phyloP scores from a whole-genome alignment of 441 rosid genomes.

The Arabidopsis lyrata region DNA sequence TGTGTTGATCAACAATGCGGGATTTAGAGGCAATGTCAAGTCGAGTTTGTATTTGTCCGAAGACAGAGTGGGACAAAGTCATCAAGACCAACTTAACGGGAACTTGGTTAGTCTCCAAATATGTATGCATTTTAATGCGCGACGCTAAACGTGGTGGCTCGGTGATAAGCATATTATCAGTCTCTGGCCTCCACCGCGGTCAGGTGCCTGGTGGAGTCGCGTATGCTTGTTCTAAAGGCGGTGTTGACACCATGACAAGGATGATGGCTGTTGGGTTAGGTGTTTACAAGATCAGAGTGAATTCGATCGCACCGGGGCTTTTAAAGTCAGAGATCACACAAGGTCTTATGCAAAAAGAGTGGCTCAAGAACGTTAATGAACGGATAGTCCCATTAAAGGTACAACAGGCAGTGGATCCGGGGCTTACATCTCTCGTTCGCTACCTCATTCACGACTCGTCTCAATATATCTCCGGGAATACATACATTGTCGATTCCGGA shows the following conservation, averaged over 20 bases:
- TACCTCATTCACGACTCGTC: slow-evolving; percentile 80
- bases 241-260: slow-evolving; percentile 62
- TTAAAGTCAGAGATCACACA: slow-evolving; percentile 76
- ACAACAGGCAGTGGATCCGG: slow-evolving; percentile 64
- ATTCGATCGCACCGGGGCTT: slow-evolving; percentile 75
- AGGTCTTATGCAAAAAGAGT: slow-evolving; percentile 60
- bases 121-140: slow-evolving; percentile 63
- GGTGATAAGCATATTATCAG: slow-evolving; percentile 71
- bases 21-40: slow-evolving; percentile 55
- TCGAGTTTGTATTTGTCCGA: slow-evolving; percentile 59
- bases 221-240: slow-evolving; percentile 71
- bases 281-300: slow-evolving; percentile 70
- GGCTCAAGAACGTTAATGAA: slow-evolving; percentile 56
- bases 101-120: slow-evolving; percentile 76
- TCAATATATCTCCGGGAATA: slow-evolving; percentile 63
- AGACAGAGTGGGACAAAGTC: slow-evolving; percentile 71
- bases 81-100: slow-evolving; percentile 70
- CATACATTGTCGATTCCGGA: slow-evolving; percentile 55
- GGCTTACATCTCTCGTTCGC: slow-evolving; percentile 68
- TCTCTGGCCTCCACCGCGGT: slow-evolving; percentile 60
- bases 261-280: slow-evolving; percentile 77
- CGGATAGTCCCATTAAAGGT: slow-evolving; percentile 47
- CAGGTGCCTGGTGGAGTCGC: slow-evolving; percentile 65
- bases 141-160: slow-evolving; percentile 67
- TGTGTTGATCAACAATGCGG: slow-evolving; percentile 47